A percentile compares a stretch with the other conserved stretches of the same genome.
Conservation (phyloP, 129 eudicot genomes). For the Artemisia annua region DNA sequence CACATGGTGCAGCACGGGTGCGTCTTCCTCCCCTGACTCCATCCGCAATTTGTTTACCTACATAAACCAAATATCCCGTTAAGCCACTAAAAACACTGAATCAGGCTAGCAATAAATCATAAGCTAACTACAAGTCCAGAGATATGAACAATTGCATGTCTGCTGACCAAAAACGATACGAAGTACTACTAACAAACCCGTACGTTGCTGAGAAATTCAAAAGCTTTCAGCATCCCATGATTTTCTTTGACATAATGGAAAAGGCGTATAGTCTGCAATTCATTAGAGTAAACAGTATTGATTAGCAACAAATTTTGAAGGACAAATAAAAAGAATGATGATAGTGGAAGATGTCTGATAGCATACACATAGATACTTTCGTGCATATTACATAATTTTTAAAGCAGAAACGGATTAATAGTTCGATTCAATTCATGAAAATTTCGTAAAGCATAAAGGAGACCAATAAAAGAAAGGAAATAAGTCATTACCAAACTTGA, state of each 20-base stretch:
- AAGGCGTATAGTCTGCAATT: slow-evolving; percentile 78
- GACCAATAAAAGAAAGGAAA: slow-evolving; percentile 5
- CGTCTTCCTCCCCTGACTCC: slow-evolving; percentile 72
- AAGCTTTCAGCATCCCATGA: slow-evolving; percentile 73
- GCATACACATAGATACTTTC: too few relatives aligned
- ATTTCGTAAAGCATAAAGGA: slow-evolving; percentile 7
- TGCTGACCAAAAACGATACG: neutral
- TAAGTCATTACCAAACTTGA: slow-evolving; percentile 70
- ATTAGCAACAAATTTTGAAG: slow-evolving; percentile 17
- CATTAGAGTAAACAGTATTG: slow-evolving; percentile 23
- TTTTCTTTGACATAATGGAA: slow-evolving; percentile 73
- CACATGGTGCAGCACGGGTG: slow-evolving; percentile 77
- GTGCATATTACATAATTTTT: too few relatives aligned
- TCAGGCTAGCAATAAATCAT: slow-evolving; percentile 10
- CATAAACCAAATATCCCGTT: neutral
- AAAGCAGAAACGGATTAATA: neutral
- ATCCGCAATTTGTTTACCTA: slow-evolving; percentile 69
- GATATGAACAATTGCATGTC: neutral
- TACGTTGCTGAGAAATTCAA: slow-evolving; percentile 95
- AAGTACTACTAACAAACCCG: slow-evolving; percentile 27
- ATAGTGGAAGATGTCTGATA: neutral
- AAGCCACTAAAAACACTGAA: neutral
- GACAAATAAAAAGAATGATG: slow-evolving; percentile 13
- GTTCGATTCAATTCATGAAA: neutral
- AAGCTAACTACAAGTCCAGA: neutral